Evolutionary conservation across 768 basidiomycete species (phyloP), one percentile per base, ranked within the genome.

Genomic region (Lactarius tabidus): DNA sequence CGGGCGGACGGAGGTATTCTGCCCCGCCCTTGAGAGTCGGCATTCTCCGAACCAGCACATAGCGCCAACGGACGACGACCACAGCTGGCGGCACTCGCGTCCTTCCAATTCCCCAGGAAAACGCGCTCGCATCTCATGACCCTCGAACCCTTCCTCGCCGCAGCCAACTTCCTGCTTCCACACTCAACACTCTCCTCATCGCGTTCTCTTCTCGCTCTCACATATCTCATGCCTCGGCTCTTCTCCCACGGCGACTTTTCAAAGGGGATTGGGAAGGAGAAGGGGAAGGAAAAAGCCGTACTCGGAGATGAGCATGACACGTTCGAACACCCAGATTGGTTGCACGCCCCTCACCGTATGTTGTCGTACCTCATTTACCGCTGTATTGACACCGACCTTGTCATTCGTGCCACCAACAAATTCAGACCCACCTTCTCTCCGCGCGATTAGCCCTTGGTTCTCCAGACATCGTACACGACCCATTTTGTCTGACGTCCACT

Each of bases 271-370:
- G 63, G 23, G 48, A 51, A 45, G 43, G 43, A 12, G 43, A 45
- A 51, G 14, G 61, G 69, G 29, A 70, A 70, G 55, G 63, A 53
- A 3, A 68, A 65, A 14, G 69, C 69, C 17, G 57, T 51, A 8
- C 63, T 55, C 65, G 60, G 65, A 62, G 52, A 67, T 51, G 67
- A 64, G 7, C 33, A 41, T n/a, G 28, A 41, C 39, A 35, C 51
- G 61, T 43, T 62, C 59, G 59, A 68, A 64, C 28, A 31, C 48
- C 60, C 63, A 12, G 60, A 64, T 33, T 69, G 69, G 66, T 61
- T 68, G 33, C 57, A 51, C 43, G 7, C 36, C 26, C 29, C 59
- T 41, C 67, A 69, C 38, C 51, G 69, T 69, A 60, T 33, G 69
- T 65, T 53, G 5, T 57, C 60, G 1, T 45, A 3, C 28, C 28